A percentile compares a stretch with the other conserved stretches of the same genome.
phyloP scores from a whole-genome alignment of 73 alveolate genomes.

The Stentor coeruleus region DNA sequence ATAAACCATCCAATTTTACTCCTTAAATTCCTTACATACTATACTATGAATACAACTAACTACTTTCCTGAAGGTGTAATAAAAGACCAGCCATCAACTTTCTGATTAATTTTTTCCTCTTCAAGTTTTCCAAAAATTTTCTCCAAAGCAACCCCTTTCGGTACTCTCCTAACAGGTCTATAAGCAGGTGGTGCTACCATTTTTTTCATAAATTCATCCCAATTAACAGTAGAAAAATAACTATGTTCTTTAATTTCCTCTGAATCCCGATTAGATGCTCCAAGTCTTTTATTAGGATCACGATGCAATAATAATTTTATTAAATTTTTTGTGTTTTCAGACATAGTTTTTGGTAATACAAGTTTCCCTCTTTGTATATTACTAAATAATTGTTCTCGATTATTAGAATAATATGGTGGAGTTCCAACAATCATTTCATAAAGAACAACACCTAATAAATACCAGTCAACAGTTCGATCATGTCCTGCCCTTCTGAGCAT shows the following conservation, averaged over 20 bases:
- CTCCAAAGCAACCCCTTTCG: not conserved
- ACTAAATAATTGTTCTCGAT: constrained; percentile 76
- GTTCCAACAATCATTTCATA: constrained; percentile 94
- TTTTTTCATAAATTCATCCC: constrained; percentile 73
- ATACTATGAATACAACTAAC: not conserved
- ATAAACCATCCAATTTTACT: not conserved
- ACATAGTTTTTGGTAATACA: constrained; percentile 68
- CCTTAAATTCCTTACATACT: not conserved
- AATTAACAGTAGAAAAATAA: constrained; percentile 86
- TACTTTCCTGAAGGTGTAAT: not conserved
- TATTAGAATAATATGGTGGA: constrained; percentile 93
- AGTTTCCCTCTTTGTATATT: constrained; percentile 79
- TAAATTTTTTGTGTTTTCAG: constrained; percentile 59
- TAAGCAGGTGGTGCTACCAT: constrained; percentile 37
- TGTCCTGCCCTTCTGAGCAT: constrained; percentile 83
- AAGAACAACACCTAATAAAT: constrained; percentile 72
- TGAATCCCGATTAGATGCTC: constrained; percentile 68
- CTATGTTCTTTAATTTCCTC: constrained; percentile 86
- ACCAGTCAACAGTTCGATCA: constrained; percentile 89
- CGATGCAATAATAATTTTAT: constrained; percentile 56
- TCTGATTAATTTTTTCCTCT: not conserved
- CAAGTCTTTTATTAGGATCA: constrained; percentile 88
- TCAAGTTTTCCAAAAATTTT: not conserved
- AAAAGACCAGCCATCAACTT: not conserved
- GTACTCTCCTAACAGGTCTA: constrained; percentile 33